Percentiles rank a stretch among this genome's conserved stretches.
phyloP scores from a whole-genome alignment of 2,329 filamentous ascomycete species.

The Metarhizium rileyi region DNA sequence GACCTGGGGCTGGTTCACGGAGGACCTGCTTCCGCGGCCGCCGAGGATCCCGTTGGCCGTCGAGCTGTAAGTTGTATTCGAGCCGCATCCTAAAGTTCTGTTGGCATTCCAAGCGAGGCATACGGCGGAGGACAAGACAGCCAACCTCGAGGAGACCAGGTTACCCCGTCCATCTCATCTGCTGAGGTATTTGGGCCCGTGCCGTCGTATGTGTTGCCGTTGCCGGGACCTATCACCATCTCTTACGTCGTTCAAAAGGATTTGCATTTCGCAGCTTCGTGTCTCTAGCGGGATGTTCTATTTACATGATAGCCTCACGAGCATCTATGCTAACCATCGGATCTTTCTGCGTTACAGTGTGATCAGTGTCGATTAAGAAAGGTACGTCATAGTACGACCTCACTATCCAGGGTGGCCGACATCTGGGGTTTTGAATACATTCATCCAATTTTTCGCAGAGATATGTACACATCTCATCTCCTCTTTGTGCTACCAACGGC shows the following conservation, averaged over 20 bases:
- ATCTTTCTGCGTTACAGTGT: conserved; percentile 22
- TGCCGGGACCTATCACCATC: not conserved
- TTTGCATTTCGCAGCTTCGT: not conserved
- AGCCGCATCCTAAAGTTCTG: conserved; percentile 4
- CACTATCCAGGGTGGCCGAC: not conserved
- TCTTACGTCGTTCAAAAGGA: too few relatives aligned
- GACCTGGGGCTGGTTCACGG: conserved; percentile 1
- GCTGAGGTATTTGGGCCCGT: not conserved
- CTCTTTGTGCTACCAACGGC: too few relatives aligned
- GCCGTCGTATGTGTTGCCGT: not conserved
- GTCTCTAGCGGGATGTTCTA: too few relatives aligned
- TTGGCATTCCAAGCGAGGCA: not conserved
- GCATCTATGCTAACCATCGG: conserved; percentile 3
- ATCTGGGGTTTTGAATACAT: not conserved
- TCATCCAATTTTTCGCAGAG: not conserved
- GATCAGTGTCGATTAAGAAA: conserved; percentile 35
- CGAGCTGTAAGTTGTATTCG: conserved; percentile 25
- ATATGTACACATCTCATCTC: too few relatives aligned
- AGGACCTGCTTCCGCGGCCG: conserved; percentile 17
- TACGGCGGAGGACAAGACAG: not conserved
- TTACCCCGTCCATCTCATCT: not conserved
- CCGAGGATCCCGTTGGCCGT: conserved; percentile 25
- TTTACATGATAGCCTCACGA: not conserved
- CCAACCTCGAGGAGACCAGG: not conserved
- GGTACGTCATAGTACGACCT: conserved; percentile 19